Base-by-base conservation (phyloP, 805 yeast genomes). In the Candida arabinofermentans region DNA sequence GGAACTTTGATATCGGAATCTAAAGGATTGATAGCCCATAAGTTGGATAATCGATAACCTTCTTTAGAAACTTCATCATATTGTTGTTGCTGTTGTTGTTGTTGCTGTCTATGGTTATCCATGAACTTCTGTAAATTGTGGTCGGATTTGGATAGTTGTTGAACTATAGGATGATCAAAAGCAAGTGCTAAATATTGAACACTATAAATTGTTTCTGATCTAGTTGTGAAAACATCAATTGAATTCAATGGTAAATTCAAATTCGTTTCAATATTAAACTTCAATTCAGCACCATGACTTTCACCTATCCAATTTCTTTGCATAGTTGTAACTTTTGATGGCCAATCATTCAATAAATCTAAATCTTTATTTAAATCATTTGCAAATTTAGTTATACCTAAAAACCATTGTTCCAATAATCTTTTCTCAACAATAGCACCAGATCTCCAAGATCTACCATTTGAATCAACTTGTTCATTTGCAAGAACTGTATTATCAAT, bases 381-480 rank as follows among this genome's bases (percentile, higher is more conserved):
- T 1, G 96, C 96, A 63, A 77, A 89, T 45, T 82, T 72, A 1
- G 99, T 89, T 42, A 93, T 91, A 9, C 87, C 87, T 49, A 93
- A 70, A 54, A 91, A 93, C 99, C 99, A 93, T 61, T 93, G 99
- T 47, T 81, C 86, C 35, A 93, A 68, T 39, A 77, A 65, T 46
- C 71, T 74, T 62, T 87, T 88, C 61, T 93, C 97, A 0, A 91
- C 99, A 13, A 81, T 45, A 0, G 98, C 99, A 4, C 99, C 99
- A 2, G 96, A 88, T 61, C 99, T 76, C 99, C 99, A 93, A 0
- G 97, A 88, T 41, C 81, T 71, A 1, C 99, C 99, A 34, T 86
- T 76, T 2, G 82, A 61, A 61, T 93, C 99, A 3, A 93, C 97
- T 62, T 93, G 99, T 64, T 93, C 99, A 59, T 85, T 93, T 2